These are phyloP conservation scores for Scutellaria minor DNA, from an alignment of 257 asterid genomes.

Conservation along the genomic window DNA sequence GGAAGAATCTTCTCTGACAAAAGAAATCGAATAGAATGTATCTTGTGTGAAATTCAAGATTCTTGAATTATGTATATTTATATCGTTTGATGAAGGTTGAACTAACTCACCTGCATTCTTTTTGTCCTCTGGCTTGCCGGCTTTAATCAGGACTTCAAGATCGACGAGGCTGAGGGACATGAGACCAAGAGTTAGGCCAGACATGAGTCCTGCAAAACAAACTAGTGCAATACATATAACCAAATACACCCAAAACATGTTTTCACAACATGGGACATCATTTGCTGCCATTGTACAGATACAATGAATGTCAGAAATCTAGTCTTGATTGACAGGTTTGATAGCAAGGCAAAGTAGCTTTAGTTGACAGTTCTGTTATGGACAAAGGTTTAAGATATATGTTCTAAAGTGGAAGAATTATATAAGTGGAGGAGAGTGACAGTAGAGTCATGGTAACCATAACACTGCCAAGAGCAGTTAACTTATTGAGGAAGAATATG, in stretches of 20 bases:
- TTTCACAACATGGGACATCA: constrained; percentile 90
- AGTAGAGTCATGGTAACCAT: constrained; percentile 30
- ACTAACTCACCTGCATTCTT: constrained; percentile 64
- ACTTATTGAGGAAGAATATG: constrained; percentile 24
- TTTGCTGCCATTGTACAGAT: constrained; percentile 73
- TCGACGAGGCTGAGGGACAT: constrained; percentile 94
- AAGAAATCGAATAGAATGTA: neutral
- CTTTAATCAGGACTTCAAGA: constrained; percentile 78
- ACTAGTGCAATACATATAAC: constrained; percentile 61
- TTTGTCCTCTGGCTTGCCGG: constrained; percentile 73
- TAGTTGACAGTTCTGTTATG: constrained; percentile 6
- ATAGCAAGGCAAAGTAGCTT: neutral
- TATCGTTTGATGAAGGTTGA: neutral
- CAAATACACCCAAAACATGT: constrained; percentile 84
- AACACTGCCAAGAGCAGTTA: constrained; percentile 48
- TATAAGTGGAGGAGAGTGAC: constrained; percentile 24
- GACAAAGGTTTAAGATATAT: constrained; percentile 15
- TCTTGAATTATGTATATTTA: neutral
- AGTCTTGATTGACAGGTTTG: constrained; percentile 12
- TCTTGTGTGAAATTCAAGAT: neutral
- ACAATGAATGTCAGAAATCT: neutral
- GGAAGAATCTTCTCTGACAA: constrained; percentile 79
- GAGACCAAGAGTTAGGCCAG: constrained; percentile 89
- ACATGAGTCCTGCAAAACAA: constrained; percentile 90
- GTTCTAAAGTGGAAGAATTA: constrained; percentile 12